Evolutionary conservation across 164 flowering plant genomes (phyloP).

Genomic region (Vitis vinifera): ASM3070453v1 NC_081807.1:3076001-3076500

Average conservation of each 20-base stretch:
- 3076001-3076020: not conserved
- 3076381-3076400: too few species aligned
- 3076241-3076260: slow-evolving; percentile 2
- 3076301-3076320: not conserved
- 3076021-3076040: not conserved
- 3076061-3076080: slow-evolving; percentile 11
- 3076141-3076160: not conserved
- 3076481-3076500: too few species aligned
- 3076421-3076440: too few species aligned
- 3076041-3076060: not conserved
- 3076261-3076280: slow-evolving; percentile 4
- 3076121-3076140: not conserved
- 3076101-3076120: slow-evolving; percentile 32
- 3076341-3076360: too few species aligned
- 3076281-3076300: slow-evolving; percentile 24
- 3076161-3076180: not conserved
- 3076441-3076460: too few species aligned
- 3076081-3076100: slow-evolving; percentile 24
- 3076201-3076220: not conserved
- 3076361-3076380: too few species aligned
- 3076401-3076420: too few species aligned
- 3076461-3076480: too few species aligned
- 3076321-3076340: too few species aligned
- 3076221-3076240: not conserved
- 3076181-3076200: not conserved